These are phyloP conservation scores for Pichia gijzeniarum DNA, from an alignment of 805 yeast species.

Conservation along the genomic window DNA sequence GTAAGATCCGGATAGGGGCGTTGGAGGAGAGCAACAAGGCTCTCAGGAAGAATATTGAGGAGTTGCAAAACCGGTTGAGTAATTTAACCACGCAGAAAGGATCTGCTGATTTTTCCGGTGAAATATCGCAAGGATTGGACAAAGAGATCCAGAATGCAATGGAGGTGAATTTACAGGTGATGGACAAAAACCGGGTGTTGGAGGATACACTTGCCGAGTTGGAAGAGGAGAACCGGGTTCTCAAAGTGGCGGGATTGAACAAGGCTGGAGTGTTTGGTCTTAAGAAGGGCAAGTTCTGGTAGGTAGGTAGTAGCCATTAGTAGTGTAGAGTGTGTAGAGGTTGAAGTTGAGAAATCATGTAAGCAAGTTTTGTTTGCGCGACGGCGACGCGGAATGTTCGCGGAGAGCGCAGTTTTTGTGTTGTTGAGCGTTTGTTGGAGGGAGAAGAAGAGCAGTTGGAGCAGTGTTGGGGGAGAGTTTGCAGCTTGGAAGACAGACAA, in stretches of 20 bases:
- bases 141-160: conserved; percentile 52
- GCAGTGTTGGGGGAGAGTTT: background rate
- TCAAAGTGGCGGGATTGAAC: conserved; percentile 21
- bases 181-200: conserved; percentile 51
- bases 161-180: conserved; percentile 58
- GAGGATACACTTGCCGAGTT: conserved; percentile 46
- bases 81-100: conserved; percentile 25
- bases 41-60: conserved; percentile 42
- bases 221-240: conserved; percentile 31
- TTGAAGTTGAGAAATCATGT: too few relatives aligned
- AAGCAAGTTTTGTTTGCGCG: too few relatives aligned
- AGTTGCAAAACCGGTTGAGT: conserved; percentile 37
- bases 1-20: conserved; percentile 69
- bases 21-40: conserved; percentile 69
- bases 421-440: too few relatives aligned
- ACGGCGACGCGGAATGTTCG: too few relatives aligned
- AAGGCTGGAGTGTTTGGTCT: conserved; percentile 14
- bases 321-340: too few relatives aligned
- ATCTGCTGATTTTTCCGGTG: conserved; percentile 25
- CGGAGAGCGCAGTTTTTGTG: too few relatives aligned
- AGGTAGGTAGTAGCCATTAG: too few relatives aligned
- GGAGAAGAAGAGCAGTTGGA: too few relatives aligned
- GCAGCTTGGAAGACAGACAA: background rate
- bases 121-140: conserved; percentile 31
- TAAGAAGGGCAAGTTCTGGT: conserved; percentile 15